These are phyloP conservation scores for Populus hybrid DNA, from an alignment of 441 rosid genomes.

Conservation along the genomic window DNA sequence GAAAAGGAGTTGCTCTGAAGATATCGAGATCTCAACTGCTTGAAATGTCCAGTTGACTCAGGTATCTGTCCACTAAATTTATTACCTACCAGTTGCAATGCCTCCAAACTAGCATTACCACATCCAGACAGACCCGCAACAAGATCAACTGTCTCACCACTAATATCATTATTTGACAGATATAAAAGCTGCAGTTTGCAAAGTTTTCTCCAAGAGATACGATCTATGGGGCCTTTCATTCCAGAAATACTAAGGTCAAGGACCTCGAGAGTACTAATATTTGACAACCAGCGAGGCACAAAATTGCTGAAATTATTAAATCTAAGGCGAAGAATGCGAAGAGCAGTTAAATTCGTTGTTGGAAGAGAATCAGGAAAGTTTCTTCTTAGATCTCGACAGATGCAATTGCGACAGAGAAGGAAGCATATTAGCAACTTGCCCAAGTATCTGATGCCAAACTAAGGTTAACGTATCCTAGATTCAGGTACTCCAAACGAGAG, in stretches of 20 bases:
- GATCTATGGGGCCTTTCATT: background rate
- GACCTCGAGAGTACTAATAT: slow-evolving; percentile 8
- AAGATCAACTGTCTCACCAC: slow-evolving; percentile 26
- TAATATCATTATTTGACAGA: slow-evolving; percentile 5
- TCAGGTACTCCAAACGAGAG: slow-evolving; percentile 21
- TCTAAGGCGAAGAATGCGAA: slow-evolving; percentile 16
- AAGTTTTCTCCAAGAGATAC: slow-evolving; percentile 2
- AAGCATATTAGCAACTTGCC: slow-evolving; percentile 19
- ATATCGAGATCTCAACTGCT: slow-evolving; percentile 2
- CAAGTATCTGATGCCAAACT: slow-evolving; percentile 18
- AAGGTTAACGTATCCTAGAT: slow-evolving; percentile 20
- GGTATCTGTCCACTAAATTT: slow-evolving; percentile 27
- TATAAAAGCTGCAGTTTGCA: slow-evolving; percentile 13
- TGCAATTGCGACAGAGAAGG: slow-evolving; percentile 26
- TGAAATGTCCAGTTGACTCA: slow-evolving; percentile 1
- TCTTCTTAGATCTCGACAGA: slow-evolving; percentile 11
- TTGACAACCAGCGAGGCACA: slow-evolving; percentile 14
- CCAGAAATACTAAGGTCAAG: slow-evolving; percentile 4
- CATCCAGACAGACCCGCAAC: slow-evolving; percentile 27
- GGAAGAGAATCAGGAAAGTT: slow-evolving; percentile 10
- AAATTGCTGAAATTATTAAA: slow-evolving; percentile 15
- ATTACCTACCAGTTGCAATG: slow-evolving; percentile 30
- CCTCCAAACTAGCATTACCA: slow-evolving; percentile 29
- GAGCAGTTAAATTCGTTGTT: slow-evolving; percentile 11
- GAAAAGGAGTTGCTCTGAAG: background rate